Evolutionary conservation across 305 asterid genomes (phyloP).

Genomic region (Euphrasia arctica): DNA sequence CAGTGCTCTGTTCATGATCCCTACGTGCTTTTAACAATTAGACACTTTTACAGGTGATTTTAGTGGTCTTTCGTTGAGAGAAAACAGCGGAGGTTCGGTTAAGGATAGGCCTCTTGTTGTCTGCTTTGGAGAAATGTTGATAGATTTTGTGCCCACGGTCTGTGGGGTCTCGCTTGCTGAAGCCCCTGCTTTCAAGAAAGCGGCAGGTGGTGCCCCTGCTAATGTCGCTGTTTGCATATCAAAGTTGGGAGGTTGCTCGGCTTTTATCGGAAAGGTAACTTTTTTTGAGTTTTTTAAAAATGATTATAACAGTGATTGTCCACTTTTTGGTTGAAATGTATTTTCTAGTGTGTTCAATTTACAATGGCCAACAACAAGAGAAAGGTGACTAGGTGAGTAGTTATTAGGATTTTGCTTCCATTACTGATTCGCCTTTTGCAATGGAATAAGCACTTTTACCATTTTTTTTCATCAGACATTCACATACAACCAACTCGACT

Average conservation of each 20-base stretch:
- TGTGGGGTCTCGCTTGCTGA: conserved; percentile 85
- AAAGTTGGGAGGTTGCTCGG: conserved; percentile 86
- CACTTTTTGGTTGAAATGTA: not conserved
- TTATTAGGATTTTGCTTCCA: not conserved
- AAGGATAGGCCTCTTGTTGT: conserved; percentile 48
- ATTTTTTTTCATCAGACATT: not conserved
- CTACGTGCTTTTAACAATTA: conserved; percentile 15
- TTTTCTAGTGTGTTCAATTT: not conserved
- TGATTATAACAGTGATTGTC: not conserved
- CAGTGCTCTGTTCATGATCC: not conserved
- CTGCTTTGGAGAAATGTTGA: conserved; percentile 91
- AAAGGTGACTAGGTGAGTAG: too few species aligned
- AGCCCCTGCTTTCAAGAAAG: conserved; percentile 84
- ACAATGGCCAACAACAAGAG: too few species aligned
- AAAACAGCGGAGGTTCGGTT: conserved; percentile 34
- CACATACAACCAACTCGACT: not conserved
- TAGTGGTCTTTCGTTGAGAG: conserved; percentile 42
- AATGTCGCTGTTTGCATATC: conserved; percentile 90
- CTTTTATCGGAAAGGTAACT: conserved; percentile 88
- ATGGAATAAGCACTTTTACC: not conserved
- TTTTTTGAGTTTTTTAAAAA: not conserved
- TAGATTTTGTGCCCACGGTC: conserved; percentile 88
- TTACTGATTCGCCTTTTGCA: not conserved
- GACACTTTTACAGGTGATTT: conserved; percentile 44
- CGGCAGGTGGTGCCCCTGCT: conserved; percentile 99